These are phyloP conservation scores for Metarhizium brunneum DNA, from an alignment of 2,329 filamentous ascomycete genomes.

Conservation along the genomic window DNA sequence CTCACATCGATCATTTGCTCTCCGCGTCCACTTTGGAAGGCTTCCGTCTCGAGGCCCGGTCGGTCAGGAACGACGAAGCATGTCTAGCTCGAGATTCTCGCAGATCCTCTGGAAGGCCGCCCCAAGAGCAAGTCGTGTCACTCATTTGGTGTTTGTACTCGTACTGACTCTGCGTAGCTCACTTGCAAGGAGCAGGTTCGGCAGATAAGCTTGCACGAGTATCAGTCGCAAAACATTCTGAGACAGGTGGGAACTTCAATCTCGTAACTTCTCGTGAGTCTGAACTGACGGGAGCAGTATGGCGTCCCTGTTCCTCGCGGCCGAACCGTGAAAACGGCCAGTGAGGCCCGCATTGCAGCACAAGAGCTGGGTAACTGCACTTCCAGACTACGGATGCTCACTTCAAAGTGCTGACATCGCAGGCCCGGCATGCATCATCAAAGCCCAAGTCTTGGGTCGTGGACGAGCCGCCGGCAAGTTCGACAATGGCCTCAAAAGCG, in stretches of 20 bases:
- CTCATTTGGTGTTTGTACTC: not conserved
- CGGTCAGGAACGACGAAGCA: not conserved
- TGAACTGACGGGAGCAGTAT: slow-evolving; percentile 10
- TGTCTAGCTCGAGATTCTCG: not conserved
- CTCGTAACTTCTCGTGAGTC: too few relatives aligned
- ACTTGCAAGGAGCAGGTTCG: slow-evolving; percentile 1
- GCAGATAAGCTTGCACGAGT: slow-evolving; percentile 17
- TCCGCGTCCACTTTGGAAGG: not conserved
- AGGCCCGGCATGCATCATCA: slow-evolving; percentile 17
- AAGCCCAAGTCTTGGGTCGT: slow-evolving; percentile 17
- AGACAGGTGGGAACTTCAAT: slow-evolving; percentile 10
- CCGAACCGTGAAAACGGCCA: slow-evolving; percentile 10
- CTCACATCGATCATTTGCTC: too few relatives aligned
- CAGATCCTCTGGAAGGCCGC: not conserved
- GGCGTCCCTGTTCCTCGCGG: slow-evolving; percentile 16
- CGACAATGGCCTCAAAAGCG: slow-evolving; percentile 6
- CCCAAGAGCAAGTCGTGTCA: not conserved
- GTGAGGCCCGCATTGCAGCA: slow-evolving; percentile 13
- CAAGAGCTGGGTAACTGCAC: slow-evolving; percentile 14
- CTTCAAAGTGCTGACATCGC: not conserved
- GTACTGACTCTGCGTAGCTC: not conserved
- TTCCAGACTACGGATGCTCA: not conserved
- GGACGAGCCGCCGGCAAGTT: slow-evolving; percentile 6
- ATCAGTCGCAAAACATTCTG: slow-evolving; percentile 19
- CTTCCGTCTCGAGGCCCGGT: not conserved